Percentiles rank a stretch among this genome's conserved stretches.
Evolutionary conservation across 2,329 filamentous ascomycete species (phyloP).

Genomic region (Epichloe amarillans): DNA sequence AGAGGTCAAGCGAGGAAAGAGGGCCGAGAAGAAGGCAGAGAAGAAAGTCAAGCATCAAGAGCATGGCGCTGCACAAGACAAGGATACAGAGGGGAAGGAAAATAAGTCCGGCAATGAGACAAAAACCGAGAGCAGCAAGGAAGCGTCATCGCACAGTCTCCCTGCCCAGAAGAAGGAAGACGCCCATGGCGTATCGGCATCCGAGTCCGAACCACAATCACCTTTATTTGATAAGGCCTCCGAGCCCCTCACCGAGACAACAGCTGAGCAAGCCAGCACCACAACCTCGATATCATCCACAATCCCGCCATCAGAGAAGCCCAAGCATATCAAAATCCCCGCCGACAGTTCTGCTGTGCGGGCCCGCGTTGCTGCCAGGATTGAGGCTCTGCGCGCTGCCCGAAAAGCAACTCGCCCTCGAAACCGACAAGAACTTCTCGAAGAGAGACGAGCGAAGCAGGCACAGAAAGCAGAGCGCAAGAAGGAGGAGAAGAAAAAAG

Average conservation of each 20-base stretch:
- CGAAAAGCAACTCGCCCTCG: conserved; percentile 77
- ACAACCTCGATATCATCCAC: conserved; percentile 60
- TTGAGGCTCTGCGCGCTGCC: conserved; percentile 71
- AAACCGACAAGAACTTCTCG: conserved; percentile 83
- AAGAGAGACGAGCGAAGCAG: conserved; percentile 76
- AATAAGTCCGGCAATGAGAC: conserved; percentile 9
- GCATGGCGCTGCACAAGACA: conserved; percentile 8
- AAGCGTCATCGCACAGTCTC: conserved; percentile 14
- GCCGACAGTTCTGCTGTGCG: conserved; percentile 63
- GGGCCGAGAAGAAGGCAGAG: conserved; percentile 18
- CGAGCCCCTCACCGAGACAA: conserved; percentile 22
- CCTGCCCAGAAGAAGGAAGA: conserved; percentile 24
- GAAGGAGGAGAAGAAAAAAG: conserved; percentile 64
- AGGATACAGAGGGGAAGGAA: conserved; percentile 6
- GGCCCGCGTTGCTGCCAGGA: conserved; percentile 65
- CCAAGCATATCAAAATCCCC: conserved; percentile 54
- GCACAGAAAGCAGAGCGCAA: conserved; percentile 78
- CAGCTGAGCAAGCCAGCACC: conserved; percentile 37
- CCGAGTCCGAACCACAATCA: conserved; percentile 34
- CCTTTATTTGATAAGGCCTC: conserved; percentile 45
- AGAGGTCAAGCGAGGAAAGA: conserved; percentile 28
- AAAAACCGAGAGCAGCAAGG: conserved; percentile 3
- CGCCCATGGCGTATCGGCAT: conserved; percentile 31
- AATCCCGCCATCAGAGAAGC: conserved; percentile 44
- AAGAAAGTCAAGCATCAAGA: conserved; percentile 20